A percentile compares a stretch with the other conserved stretches of the same genome.
phyloP scores from a whole-genome alignment of 805 yeast species.

The Brettanomyces bruxellensis region DNA sequence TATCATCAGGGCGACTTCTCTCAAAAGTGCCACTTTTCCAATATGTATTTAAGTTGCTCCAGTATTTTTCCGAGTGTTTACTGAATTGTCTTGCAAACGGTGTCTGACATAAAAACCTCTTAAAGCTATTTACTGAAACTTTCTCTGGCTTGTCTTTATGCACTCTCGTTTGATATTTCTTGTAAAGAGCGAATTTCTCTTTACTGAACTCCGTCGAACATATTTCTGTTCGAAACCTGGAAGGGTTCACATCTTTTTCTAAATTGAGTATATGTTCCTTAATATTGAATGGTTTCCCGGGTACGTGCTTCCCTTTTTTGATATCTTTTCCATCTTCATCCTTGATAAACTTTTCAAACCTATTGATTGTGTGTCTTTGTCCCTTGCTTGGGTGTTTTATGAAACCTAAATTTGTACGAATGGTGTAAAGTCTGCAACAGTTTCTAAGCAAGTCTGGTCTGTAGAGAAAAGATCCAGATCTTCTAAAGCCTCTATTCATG shows the following conservation, averaged over 20 bases:
- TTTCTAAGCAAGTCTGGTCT: conserved; percentile 58
- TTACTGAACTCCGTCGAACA: conserved; percentile 43
- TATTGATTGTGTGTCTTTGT: conserved; percentile 53
- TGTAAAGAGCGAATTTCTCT: conserved; percentile 56
- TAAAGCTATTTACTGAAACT: conserved; percentile 39
- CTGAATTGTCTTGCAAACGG: conserved; percentile 38
- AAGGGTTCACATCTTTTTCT: conserved; percentile 7
- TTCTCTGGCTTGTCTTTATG: conserved; percentile 54
- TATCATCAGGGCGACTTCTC: conserved; percentile 2
- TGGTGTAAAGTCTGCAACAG: conserved; percentile 76
- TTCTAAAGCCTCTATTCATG: conserved; percentile 66
- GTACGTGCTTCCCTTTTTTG: not conserved
- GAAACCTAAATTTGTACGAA: conserved; percentile 44
- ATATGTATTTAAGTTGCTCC: conserved; percentile 30
- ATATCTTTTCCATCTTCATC: conserved; percentile 5
- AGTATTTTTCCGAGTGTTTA: conserved; percentile 24
- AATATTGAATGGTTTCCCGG: conserved; percentile 10
- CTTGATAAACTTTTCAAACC: conserved; percentile 38
- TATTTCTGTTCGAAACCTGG: conserved; percentile 30
- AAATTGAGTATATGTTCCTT: conserved; percentile 7
- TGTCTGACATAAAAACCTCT: conserved; percentile 56
- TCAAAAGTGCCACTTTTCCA: conserved; percentile 26
- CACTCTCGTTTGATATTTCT: conserved; percentile 59
- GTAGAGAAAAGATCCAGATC: conserved; percentile 59
- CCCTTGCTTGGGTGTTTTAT: conserved; percentile 42